These are phyloP conservation scores for Russula compacta DNA, from an alignment of 768 basidiomycete genomes.

Conservation along the genomic window DNA sequence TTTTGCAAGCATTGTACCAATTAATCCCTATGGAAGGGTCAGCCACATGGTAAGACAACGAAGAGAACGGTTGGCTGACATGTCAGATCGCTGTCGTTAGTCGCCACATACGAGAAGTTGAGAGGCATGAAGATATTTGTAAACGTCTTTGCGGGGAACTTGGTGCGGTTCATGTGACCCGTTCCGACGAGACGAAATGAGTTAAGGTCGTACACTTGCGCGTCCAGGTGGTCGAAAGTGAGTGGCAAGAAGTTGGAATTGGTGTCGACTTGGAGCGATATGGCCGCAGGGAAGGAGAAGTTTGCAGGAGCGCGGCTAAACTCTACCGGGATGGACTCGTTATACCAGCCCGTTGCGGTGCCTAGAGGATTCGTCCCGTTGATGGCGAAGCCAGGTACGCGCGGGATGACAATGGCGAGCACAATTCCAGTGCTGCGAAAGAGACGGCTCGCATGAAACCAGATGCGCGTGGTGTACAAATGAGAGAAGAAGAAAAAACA, in stretches of 20 bases:
- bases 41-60: conserved; percentile 7
- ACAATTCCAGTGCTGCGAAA: conserved; percentile 49
- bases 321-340: conserved; percentile 42
- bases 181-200: conserved; percentile 56
- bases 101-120: conserved; percentile 73
- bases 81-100: conserved; percentile 74
- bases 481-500: conserved; percentile 15
- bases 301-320: conserved; percentile 81
- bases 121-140: conserved; percentile 65
- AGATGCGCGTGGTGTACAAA: background rate
- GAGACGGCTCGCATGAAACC: background rate
- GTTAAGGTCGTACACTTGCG: conserved; percentile 59
- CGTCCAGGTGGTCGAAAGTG: conserved; percentile 57
- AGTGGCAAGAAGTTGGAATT: conserved; percentile 67
- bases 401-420: conserved; percentile 73
- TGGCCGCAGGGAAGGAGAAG: conserved; percentile 77
- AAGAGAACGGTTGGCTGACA: conserved; percentile 40
- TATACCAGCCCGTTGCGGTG: conserved; percentile 50
- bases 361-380: conserved; percentile 47
- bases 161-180: conserved; percentile 51
- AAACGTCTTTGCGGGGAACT: conserved; percentile 57
- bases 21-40: conserved; percentile 42
- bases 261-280: conserved; percentile 72
- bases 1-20: conserved; percentile 74
- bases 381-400: conserved; percentile 67